Conservation (phyloP, 202 grass and related monocot species). For the Panicum virgatum region DNA sequence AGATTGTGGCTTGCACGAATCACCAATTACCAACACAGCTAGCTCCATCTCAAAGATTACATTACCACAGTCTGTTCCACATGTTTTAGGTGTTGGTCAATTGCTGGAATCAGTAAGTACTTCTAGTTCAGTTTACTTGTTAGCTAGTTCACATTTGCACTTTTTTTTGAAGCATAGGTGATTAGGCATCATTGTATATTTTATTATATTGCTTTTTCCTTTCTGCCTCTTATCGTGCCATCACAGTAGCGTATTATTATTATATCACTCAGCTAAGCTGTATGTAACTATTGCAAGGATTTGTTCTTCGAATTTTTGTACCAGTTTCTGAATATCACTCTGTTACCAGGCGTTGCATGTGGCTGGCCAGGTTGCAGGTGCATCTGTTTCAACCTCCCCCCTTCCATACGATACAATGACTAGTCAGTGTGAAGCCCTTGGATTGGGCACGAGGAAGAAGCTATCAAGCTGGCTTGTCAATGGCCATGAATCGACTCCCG, state of each 20-base stretch:
- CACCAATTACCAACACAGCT: constrained; percentile 68
- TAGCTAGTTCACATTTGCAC: not conserved
- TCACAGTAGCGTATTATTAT: too few species aligned
- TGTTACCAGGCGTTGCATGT: constrained; percentile 84
- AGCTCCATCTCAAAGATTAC: constrained; percentile 66
- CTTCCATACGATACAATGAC: constrained; percentile 90
- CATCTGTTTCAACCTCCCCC: constrained; percentile 88
- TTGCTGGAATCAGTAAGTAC: constrained; percentile 84
- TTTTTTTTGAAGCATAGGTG: not conserved
- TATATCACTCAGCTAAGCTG: not conserved
- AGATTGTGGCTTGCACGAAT: constrained; percentile 73
- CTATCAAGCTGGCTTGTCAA: constrained; percentile 92
- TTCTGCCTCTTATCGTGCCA: too few species aligned
- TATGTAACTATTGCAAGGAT: not conserved
- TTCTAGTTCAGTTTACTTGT: constrained; percentile 25
- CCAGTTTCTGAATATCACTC: not conserved
- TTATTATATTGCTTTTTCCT: too few species aligned
- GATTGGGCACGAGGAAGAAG: constrained; percentile 84
- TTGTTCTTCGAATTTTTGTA: not conserved
- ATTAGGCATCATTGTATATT: not conserved
- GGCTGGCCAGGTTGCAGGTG: constrained; percentile 83
- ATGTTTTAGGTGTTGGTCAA: constrained; percentile 88
- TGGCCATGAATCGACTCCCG: constrained; percentile 56
- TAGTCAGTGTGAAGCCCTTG: constrained; percentile 91
- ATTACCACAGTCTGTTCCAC: constrained; percentile 52